Percentiles rank a stretch among this genome's conserved stretches.
Evolutionary conservation across 2,329 filamentous ascomycete species (phyloP).

Genomic region (Talaromyces piceae): DNA sequence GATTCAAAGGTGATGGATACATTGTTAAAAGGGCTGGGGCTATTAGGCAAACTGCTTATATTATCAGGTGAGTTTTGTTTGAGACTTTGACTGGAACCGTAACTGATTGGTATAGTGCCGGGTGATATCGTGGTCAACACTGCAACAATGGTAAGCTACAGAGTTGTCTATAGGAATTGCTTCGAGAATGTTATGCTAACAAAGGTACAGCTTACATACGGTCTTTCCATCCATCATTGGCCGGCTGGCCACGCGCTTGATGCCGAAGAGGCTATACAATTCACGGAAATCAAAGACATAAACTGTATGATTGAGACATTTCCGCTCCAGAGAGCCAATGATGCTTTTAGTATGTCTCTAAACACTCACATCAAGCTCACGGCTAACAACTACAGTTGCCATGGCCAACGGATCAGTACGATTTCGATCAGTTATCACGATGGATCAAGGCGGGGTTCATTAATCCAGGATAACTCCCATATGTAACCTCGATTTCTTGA

Average conservation of each 20-base stretch:
- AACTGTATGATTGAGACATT: constrained; percentile 15
- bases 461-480: too few species aligned
- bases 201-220: constrained; percentile 37
- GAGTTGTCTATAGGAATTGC: not conserved
- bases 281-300: constrained; percentile 14
- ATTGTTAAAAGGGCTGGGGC: constrained; percentile 27
- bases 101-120: not conserved
- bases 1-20: constrained; percentile 26
- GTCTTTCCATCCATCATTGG: constrained; percentile 45
- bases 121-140: constrained; percentile 5
- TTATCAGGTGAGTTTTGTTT: constrained; percentile 1
- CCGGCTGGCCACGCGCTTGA: constrained; percentile 47
- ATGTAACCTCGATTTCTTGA: not conserved
- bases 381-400: constrained; percentile 27
- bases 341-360: constrained; percentile 36
- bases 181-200: constrained; percentile 6
- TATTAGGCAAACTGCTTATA: constrained; percentile 7
- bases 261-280: constrained; percentile 37
- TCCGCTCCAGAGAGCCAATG: constrained; percentile 33
- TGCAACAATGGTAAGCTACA: constrained; percentile 14
- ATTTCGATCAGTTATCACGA: constrained; percentile 46
- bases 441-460: constrained; percentile 21
- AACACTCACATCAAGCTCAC: not conserved
- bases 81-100: not conserved
- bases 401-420: constrained; percentile 45